phyloP scores from a whole-genome alignment of 2,329 filamentous ascomycete species.

The Malbranchea zuffiana region DNA sequence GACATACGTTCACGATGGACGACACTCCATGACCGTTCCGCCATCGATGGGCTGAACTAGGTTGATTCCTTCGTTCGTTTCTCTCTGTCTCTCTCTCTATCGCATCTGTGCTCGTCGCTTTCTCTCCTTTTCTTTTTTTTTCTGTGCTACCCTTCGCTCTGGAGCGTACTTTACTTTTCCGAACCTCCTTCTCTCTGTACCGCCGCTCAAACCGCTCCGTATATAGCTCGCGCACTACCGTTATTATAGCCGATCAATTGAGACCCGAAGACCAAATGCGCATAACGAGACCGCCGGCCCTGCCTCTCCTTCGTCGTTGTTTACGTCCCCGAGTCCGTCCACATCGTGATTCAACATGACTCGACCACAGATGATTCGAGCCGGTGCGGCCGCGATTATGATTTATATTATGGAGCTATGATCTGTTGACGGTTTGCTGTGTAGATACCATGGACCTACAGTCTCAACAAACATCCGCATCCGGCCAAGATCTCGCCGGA shows the following conservation, averaged over 20 bases:
- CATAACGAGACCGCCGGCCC: slow-evolving; percentile 3
- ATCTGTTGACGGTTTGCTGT: slow-evolving; percentile 2
- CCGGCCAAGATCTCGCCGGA: slow-evolving; percentile 67
- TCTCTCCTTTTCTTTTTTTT: background rate
- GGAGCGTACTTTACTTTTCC: slow-evolving; percentile 14
- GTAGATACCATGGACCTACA: slow-evolving; percentile 93
- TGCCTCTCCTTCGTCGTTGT: background rate
- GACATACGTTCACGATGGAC: too few relatives aligned
- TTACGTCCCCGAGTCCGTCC: background rate
- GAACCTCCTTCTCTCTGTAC: background rate
- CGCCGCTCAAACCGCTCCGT: background rate
- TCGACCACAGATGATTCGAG: slow-evolving; percentile 37
- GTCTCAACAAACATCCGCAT: slow-evolving; percentile 62
- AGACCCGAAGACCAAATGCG: too few relatives aligned
- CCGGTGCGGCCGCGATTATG: slow-evolving; percentile 27
- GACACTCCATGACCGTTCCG: too few relatives aligned
- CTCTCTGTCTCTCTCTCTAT: too few relatives aligned
- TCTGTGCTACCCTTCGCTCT: slow-evolving; percentile 11
- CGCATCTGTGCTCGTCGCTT: background rate
- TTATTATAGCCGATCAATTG: too few relatives aligned
- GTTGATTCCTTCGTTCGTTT: too few relatives aligned
- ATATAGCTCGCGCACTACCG: too few relatives aligned
- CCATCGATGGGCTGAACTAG: too few relatives aligned
- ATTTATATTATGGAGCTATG: background rate
- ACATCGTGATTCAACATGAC: slow-evolving; percentile 23